Evolutionary conservation across 2,329 filamentous ascomycete species (phyloP), one percentile per base, ranked within the genome.

Genomic region (Fusarium anguioides): DNA sequence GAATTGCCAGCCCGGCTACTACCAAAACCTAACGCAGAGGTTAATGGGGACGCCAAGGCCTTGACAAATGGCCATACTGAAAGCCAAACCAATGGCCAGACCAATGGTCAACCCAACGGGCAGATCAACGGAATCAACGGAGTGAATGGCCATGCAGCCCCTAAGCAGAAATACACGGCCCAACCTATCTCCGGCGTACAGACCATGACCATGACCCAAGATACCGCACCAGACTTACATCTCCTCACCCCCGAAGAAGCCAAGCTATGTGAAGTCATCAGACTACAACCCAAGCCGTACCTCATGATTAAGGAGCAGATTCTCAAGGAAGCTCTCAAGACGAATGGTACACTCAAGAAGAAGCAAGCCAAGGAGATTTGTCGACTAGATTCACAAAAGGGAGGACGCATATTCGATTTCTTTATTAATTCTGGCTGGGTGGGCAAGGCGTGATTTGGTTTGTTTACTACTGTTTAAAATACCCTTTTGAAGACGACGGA

Each of bases 371-470:
- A 91, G 75, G 92, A 96, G 75, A 90, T 98, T 24, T 94, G 91
- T 75, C 80, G 89, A 76, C 86, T 98, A 50, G 95, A 98, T 74
- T 87, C 89, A 11, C 91, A 91, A 66, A 98, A 97, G 78, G 91
- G 92, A 1, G 90, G 91, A 18, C 86, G 93, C 68, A 88, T 98
- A 58, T 97, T 95, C 79, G 96, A 98, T 77, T 98, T 97, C 76
- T 94, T 97, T 81, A 92, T 97, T 65, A 92, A 94, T 75, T 90
- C 89, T 55, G 96, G 95, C 4, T 98, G 95, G 94, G 90, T 98
- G 62, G 91, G 89, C 29, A 96, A 96, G 82, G 91, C 90, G 24
- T 96, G 66, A 76, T 54, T 37, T 47, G 52, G 50, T 59, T n/a
- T 65, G 59, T 58, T 63, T 64, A 40, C 20, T 64, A 40, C 20